Conservation (phyloP, 208 protist species). For the Kentomonas sorsogonicus region DNA sequence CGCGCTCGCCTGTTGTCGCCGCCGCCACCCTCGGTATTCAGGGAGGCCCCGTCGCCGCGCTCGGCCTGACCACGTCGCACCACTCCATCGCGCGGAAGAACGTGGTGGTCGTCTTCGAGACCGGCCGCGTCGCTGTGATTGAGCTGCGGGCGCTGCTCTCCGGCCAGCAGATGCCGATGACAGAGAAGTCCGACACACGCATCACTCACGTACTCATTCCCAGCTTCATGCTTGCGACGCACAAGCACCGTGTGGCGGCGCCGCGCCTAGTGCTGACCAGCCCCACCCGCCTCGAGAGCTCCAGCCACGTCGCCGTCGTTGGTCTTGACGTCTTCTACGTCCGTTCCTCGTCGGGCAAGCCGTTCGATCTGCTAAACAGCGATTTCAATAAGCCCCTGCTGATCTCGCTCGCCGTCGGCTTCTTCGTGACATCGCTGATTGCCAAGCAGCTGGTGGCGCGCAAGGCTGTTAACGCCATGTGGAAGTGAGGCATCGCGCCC, state of each 20-base stretch:
- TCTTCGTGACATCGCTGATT: conserved; percentile 55
- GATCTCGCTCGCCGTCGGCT: conserved; percentile 50
- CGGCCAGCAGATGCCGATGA: conserved; percentile 58
- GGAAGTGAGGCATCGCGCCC: conserved; percentile 35
- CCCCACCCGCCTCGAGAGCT: conserved; percentile 83
- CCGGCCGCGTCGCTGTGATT: conserved; percentile 65
- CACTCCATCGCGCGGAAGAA: conserved; percentile 75
- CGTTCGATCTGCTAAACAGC: conserved; percentile 89
- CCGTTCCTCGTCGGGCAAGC: conserved; percentile 77
- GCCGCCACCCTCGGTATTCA: conserved; percentile 59
- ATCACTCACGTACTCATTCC: conserved; percentile 69
- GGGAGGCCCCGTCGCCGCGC: conserved; percentile 48
- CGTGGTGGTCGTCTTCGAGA: conserved; percentile 71
- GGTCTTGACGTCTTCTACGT: conserved; percentile 90
- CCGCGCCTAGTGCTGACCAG: conserved; percentile 50
- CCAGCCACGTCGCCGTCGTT: conserved; percentile 72
- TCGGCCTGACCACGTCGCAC: conserved; percentile 79
- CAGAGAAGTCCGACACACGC: conserved; percentile 22
- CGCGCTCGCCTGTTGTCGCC: conserved; percentile 60
- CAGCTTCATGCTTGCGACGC: conserved; percentile 43
- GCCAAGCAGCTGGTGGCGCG: conserved; percentile 68
- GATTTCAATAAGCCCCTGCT: conserved; percentile 89
- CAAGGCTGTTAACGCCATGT: conserved; percentile 56
- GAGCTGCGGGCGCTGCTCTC: conserved; percentile 60
- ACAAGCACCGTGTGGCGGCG: conserved; percentile 63